Conservation (phyloP, 257 asterid genomes). For the Forsythia suspensa region DNA sequence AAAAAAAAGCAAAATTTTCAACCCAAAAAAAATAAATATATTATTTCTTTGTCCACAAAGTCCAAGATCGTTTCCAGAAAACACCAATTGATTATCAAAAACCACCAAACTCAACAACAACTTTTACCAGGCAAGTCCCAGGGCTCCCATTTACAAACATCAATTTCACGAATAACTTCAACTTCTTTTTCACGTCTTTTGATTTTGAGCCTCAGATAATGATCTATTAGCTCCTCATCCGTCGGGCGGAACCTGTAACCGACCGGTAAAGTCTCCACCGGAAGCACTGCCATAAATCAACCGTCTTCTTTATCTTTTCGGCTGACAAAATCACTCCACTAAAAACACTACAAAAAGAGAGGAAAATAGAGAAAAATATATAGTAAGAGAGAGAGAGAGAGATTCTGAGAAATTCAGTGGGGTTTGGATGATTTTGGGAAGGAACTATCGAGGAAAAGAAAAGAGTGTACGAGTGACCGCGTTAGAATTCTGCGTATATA, state of each 20-base stretch:
- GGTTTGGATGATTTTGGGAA: constrained; percentile 11
- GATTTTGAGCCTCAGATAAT: constrained; percentile 71
- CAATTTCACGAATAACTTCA: constrained; percentile 75
- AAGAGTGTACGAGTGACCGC: constrained; percentile 31
- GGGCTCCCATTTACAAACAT: constrained; percentile 77
- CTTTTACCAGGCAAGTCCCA: constrained; percentile 79
- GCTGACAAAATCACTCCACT: background rate
- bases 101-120: background rate
- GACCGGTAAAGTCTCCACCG: constrained; percentile 66
- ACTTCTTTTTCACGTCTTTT: constrained; percentile 62
- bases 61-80: background rate
- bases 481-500: constrained; percentile 51
- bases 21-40: background rate
- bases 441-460: constrained; percentile 35
- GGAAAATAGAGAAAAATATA: background rate
- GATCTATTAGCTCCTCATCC: constrained; percentile 83
- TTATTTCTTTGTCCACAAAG: background rate
- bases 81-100: background rate
- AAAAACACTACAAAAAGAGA: background rate
- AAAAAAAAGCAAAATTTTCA: constrained; percentile 11
- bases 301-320: background rate
- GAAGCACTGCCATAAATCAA: constrained; percentile 56
- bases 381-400: constrained; percentile 11
- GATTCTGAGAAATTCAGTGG: constrained; percentile 49
- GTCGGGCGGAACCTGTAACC: constrained; percentile 93